Conservation (phyloP, 2,329 filamentous ascomycete genomes). For the Sordariomycetes sp. region DNA sequence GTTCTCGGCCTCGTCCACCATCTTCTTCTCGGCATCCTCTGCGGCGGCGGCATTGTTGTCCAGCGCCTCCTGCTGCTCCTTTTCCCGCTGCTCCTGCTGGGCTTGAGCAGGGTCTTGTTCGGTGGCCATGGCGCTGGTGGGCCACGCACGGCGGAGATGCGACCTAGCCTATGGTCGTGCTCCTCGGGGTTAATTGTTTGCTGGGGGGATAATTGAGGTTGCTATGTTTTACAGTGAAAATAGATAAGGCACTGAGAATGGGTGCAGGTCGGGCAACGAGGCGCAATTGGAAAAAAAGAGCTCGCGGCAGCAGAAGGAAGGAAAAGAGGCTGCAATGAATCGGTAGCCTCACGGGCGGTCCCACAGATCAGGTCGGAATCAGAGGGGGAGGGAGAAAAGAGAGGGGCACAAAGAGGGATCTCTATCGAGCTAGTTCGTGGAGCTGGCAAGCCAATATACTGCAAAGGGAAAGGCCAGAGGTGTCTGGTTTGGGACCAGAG, state of each 20-base stretch:
- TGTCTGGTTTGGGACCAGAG: neutral
- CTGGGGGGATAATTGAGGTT: neutral
- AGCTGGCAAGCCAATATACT: neutral
- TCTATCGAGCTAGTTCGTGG: neutral
- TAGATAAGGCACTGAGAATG: neutral
- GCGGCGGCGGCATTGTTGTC: constrained; percentile 42
- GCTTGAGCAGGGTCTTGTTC: constrained; percentile 42
- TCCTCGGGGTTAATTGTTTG: neutral
- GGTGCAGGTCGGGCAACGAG: neutral
- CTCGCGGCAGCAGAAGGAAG: neutral
- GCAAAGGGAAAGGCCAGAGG: neutral
- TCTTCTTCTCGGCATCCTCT: constrained; percentile 59
- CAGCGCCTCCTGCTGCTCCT: constrained; percentile 35
- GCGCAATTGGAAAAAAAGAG: neutral
- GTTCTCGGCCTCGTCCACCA: constrained; percentile 68
- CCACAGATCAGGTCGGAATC: neutral
- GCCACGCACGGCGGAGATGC: neutral
- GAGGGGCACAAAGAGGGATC: neutral
- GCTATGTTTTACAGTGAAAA: neutral
- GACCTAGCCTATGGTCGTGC: neutral
- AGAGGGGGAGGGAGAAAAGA: neutral
- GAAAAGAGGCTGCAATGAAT: neutral
- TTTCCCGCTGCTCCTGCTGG: constrained; percentile 64
- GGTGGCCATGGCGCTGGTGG: constrained; percentile 1
- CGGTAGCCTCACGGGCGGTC: neutral